Percentiles rank a stretch among this genome's conserved stretches.
Evolutionary conservation across 2,329 filamentous ascomycete species (phyloP).

Genomic region (Fusarium caatingaense): DNA sequence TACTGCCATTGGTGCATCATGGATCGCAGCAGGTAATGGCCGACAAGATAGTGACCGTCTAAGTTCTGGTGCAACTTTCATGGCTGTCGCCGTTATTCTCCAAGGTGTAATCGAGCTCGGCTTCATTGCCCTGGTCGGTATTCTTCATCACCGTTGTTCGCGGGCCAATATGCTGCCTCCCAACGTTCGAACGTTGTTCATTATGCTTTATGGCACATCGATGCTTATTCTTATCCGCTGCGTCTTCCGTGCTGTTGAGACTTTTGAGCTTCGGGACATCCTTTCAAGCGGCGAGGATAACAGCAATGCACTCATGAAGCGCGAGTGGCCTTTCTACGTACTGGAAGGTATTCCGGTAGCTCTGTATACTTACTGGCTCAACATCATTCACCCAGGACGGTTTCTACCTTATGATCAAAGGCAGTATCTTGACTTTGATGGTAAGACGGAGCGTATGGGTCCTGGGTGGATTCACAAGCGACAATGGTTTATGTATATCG

Average conservation of each 20-base stretch:
- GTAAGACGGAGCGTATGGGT: conserved; percentile 49
- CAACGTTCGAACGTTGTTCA: conserved; percentile 41
- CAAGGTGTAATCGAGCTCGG: conserved; percentile 38
- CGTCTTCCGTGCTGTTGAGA: conserved; percentile 43
- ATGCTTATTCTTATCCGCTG: conserved; percentile 42
- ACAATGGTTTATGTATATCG: conserved; percentile 28
- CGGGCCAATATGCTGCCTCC: conserved; percentile 38
- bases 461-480: conserved; percentile 45
- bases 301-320: conserved; percentile 49
- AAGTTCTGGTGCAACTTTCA: conserved; percentile 64
- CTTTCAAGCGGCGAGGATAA: conserved; percentile 26
- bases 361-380: conserved; percentile 57
- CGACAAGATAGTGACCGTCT: conserved; percentile 65
- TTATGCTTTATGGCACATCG: conserved; percentile 46
- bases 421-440: conserved; percentile 56
- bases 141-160: conserved; percentile 36
- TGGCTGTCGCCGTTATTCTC: conserved; percentile 62
- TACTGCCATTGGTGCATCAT: conserved; percentile 41
- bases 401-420: conserved; percentile 54
- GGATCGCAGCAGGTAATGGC: conserved; percentile 42
- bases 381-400: conserved; percentile 56
- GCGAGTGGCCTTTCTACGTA: conserved; percentile 61
- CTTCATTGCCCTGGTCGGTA: conserved; percentile 38
- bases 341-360: conserved; percentile 59
- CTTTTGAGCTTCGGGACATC: conserved; percentile 36